These are phyloP conservation scores for Apodospora peruviana DNA, from an alignment of 495 filamentous ascomycete genomes.

Conservation along the genomic window DNA sequence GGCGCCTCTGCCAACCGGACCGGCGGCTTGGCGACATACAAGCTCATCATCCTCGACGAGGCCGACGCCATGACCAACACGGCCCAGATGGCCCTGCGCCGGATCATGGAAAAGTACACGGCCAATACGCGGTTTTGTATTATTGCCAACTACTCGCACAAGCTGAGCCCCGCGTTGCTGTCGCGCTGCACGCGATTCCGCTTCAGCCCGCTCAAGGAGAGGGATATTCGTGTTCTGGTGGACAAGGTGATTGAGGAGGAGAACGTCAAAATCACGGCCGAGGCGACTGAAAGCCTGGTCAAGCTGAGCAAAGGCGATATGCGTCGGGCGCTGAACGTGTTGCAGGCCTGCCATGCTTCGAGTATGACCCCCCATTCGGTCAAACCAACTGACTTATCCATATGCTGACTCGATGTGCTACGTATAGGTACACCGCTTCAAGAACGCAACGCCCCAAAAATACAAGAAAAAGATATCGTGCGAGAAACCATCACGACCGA, in stretches of 20 bases:
- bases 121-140: constrained; percentile 97
- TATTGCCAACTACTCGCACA: constrained; percentile 99
- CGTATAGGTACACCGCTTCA: constrained; percentile 68
- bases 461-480: constrained; percentile 51
- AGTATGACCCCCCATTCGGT: constrained; percentile 41
- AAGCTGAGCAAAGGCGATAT: constrained; percentile 91
- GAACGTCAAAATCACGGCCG: constrained; percentile 70
- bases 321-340: constrained; percentile 88
- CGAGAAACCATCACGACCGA: constrained; percentile 81
- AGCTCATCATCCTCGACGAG: constrained; percentile 96
- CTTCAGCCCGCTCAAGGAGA: constrained; percentile 87
- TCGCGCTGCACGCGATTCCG: constrained; percentile 93
- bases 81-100: constrained; percentile 91
- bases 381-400: neutral
- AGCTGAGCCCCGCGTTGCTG: constrained; percentile 88
- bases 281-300: constrained; percentile 76
- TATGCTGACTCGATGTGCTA: constrained; percentile 19
- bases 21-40: constrained; percentile 64
- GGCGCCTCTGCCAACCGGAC: constrained; percentile 27
- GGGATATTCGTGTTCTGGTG: constrained; percentile 74
- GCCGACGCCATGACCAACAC: constrained; percentile 97
- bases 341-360: constrained; percentile 94
- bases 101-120: constrained; percentile 99
- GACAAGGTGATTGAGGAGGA: constrained; percentile 90
- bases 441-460: constrained; percentile 54